phyloP scores from a whole-genome alignment of 2,329 filamentous ascomycete genomes.

The Teratosphaeria destructans region DNA sequence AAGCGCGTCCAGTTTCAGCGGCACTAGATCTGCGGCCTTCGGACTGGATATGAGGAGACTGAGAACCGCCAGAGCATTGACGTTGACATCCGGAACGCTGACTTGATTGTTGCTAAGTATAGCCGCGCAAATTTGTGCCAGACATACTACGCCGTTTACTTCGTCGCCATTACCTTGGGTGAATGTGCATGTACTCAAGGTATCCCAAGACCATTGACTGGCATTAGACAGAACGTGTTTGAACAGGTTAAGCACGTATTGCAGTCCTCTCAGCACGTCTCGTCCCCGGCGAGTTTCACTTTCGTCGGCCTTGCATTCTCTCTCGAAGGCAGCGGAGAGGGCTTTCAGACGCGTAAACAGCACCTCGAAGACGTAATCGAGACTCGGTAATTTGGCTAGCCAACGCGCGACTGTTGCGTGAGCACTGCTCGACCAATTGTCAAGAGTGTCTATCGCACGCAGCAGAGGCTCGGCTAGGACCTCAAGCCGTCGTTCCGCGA shows the following conservation, averaged over 20 bases:
- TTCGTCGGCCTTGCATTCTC: not conserved
- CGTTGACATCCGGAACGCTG: not conserved
- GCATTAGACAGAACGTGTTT: constrained; percentile 61
- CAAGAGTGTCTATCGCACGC: constrained; percentile 66
- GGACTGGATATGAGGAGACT: not conserved
- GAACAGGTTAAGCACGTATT: constrained; percentile 65
- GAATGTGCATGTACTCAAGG: constrained; percentile 6
- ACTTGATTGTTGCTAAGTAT: not conserved
- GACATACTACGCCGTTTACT: not conserved
- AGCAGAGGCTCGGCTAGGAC: constrained; percentile 76
- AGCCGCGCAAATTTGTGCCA: not conserved
- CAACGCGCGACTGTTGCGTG: constrained; percentile 71
- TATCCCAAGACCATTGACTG: constrained; percentile 17
- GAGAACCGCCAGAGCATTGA: not conserved
- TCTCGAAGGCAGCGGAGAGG: not conserved
- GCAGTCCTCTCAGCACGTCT: constrained; percentile 49
- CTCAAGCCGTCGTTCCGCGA: constrained; percentile 25
- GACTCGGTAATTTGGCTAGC: constrained; percentile 54
- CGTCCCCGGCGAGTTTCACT: not conserved
- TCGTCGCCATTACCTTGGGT: constrained; percentile 2
- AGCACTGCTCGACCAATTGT: constrained; percentile 60
- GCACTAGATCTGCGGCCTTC: constrained; percentile 7
- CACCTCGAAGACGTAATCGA: constrained; percentile 38
- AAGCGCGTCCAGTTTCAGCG: constrained; percentile 15
- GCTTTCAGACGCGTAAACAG: constrained; percentile 10